A percentile compares a stretch with the other conserved stretches of the same genome.
Conservation (phyloP, 2,329 filamentous ascomycete genomes). For the Colletotrichum paranaense region DNA sequence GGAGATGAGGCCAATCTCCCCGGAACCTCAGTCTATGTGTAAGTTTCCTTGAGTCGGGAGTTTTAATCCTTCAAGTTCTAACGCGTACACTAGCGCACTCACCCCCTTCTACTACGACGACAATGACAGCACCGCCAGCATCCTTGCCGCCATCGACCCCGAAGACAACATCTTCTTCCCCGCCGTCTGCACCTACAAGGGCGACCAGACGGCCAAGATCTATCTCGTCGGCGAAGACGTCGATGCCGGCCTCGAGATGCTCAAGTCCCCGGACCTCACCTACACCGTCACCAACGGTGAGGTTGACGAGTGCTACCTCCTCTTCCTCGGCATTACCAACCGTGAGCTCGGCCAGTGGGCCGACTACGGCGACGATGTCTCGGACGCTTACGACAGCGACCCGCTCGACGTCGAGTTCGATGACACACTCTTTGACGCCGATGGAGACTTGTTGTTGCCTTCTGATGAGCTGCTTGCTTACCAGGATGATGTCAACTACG, state of each 20-base stretch:
- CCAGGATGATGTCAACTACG: neutral
- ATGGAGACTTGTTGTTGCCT: neutral
- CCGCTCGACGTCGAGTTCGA: neutral
- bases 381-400: neutral
- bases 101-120: neutral
- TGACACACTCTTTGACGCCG: neutral
- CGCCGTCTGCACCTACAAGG: neutral
- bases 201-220: neutral
- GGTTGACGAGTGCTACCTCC: neutral
- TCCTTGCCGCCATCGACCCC: neutral
- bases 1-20: neutral
- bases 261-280: neutral
- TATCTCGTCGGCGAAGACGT: neutral
- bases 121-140: neutral
- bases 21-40: neutral
- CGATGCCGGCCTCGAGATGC: neutral
- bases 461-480: neutral
- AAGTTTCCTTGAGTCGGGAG: neutral
- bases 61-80: neutral
- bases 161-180: neutral
- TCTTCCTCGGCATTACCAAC: neutral
- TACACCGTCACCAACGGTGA: neutral
- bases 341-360: neutral
- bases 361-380: neutral
- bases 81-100: neutral